phyloP scores from a whole-genome alignment of 1,284 basidiomycete species.

The Sporisorium iseilematis-ciliati region DNA sequence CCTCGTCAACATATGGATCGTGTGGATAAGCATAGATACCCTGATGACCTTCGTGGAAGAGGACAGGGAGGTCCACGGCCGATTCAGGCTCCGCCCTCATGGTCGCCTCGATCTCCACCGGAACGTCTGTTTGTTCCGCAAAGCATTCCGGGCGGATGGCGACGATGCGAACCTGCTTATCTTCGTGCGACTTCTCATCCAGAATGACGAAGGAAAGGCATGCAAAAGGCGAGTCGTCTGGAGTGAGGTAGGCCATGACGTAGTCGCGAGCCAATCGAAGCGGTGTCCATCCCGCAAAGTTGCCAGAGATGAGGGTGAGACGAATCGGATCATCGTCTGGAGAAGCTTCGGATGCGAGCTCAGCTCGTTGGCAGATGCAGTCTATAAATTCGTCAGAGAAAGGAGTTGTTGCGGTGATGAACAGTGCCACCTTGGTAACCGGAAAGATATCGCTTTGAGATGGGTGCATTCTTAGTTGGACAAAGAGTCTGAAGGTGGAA shows the following conservation, averaged over 20 bases:
- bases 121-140: slow-evolving; percentile 3
- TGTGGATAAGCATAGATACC: background rate
- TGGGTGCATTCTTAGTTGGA: background rate
- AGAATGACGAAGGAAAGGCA: slow-evolving; percentile 11
- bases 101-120: slow-evolving; percentile 8
- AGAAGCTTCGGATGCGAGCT: slow-evolving; percentile 2
- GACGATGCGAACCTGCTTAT: slow-evolving; percentile 3
- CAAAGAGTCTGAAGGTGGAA: no score
- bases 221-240: slow-evolving; percentile 4
- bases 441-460: slow-evolving; percentile 3
- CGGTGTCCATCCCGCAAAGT: slow-evolving; percentile 10
- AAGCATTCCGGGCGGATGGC: slow-evolving; percentile 4
- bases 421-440: background rate
- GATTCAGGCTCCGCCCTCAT: slow-evolving; percentile 3
- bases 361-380: slow-evolving; percentile 1
- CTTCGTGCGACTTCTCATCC: slow-evolving; percentile 9
- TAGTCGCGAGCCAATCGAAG: slow-evolving; percentile 7
- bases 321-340: slow-evolving; percentile 5
- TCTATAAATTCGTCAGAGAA: slow-evolving; percentile 1
- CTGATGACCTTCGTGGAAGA: slow-evolving; percentile 10
- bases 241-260: background rate
- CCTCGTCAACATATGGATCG: slow-evolving; percentile 9
- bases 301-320: slow-evolving; percentile 5
- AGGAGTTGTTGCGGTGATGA: slow-evolving; percentile 1
- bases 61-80: slow-evolving; percentile 12